Conservation (phyloP, 148 eudicot genomes). For the Bassia scoparia region DNA sequence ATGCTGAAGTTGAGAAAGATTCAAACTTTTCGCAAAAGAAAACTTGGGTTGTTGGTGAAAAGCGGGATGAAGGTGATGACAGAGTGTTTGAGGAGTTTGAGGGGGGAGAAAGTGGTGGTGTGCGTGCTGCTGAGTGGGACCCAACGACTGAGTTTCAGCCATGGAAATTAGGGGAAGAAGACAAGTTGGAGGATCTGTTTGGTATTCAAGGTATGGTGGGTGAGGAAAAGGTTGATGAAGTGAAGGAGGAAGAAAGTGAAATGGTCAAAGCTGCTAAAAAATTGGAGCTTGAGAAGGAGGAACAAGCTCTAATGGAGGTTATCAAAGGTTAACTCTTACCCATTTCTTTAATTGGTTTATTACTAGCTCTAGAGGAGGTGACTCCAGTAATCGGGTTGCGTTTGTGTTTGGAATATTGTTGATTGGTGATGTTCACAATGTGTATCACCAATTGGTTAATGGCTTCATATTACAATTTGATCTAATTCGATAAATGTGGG, state of each 20-base stretch:
- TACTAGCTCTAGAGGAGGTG: too few species aligned
- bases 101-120: constrained; percentile 19
- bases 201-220: constrained; percentile 21
- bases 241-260: constrained; percentile 15
- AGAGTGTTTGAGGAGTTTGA: constrained; percentile 31
- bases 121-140: constrained; percentile 23
- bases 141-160: constrained; percentile 18
- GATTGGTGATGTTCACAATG: too few species aligned
- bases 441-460: too few species aligned
- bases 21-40: background rate
- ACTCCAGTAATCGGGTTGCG: too few species aligned
- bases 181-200: constrained; percentile 42
- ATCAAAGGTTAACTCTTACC: constrained; percentile 42
- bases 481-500: too few species aligned
- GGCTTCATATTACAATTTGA: too few species aligned
- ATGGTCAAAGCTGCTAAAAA: constrained; percentile 35
- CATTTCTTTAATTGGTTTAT: too few species aligned
- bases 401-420: too few species aligned
- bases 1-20: background rate
- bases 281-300: constrained; percentile 48
- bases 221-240: constrained; percentile 15
- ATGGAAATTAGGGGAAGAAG: constrained; percentile 41
- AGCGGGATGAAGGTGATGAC: constrained; percentile 9
- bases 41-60: constrained; percentile 26
- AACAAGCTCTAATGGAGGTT: constrained; percentile 41